These are phyloP conservation scores for Paecilomyces variotii DNA, from an alignment of 2,329 filamentous ascomycete species.

Conservation along the genomic window DNA sequence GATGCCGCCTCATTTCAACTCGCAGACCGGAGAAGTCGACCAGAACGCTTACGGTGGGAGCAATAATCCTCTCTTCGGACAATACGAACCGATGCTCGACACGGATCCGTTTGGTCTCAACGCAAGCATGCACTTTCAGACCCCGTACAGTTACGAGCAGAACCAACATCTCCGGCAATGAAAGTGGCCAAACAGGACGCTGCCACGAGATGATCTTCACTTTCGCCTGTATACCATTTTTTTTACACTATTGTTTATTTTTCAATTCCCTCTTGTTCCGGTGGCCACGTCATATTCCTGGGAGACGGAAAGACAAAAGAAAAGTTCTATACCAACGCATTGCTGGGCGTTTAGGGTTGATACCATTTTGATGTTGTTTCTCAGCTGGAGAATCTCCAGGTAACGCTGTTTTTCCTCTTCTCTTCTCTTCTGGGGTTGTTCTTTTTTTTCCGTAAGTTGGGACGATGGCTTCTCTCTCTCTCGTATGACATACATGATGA, in stretches of 20 bases:
- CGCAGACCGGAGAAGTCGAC: slow-evolving; percentile 28
- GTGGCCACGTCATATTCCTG: slow-evolving; percentile 3
- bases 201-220: neutral
- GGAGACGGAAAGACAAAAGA: slow-evolving; percentile 19
- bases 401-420: neutral
- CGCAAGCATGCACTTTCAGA: slow-evolving; percentile 91
- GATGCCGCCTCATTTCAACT: slow-evolving; percentile 36
- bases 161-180: slow-evolving; percentile 26
- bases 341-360: slow-evolving; percentile 27
- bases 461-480: neutral
- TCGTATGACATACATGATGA: neutral
- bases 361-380: slow-evolving; percentile 18
- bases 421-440: neutral
- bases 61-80: slow-evolving; percentile 50
- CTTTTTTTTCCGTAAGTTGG: neutral
- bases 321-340: slow-evolving; percentile 23
- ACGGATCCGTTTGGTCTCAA: slow-evolving; percentile 90
- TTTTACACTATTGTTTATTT: neutral
- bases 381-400: neutral
- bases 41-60: slow-evolving; percentile 34
- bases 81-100: slow-evolving; percentile 80
- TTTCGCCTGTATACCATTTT: slow-evolving; percentile 4
- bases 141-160: slow-evolving; percentile 55
- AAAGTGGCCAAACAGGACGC: neutral
- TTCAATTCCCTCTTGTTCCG: slow-evolving; percentile 2